Evolutionary conservation across 176 grass and related monocot species (phyloP).

Genomic region (Tillandsia fasciculata): DNA sequence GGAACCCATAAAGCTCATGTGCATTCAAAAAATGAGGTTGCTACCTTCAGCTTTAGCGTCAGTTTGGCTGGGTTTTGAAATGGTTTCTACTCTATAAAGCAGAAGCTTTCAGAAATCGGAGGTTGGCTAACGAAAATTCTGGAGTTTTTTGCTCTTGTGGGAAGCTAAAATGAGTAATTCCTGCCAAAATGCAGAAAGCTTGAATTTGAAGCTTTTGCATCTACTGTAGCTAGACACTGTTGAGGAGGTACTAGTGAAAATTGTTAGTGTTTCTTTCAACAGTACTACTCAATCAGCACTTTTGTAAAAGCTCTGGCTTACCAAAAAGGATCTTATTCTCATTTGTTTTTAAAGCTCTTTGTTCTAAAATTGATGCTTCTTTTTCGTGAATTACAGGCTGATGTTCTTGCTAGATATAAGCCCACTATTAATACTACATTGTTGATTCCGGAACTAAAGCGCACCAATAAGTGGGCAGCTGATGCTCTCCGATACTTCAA

Average conservation of each 20-base stretch:
- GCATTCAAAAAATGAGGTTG: conserved; percentile 52
- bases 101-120: no score
- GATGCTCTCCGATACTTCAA: conserved; percentile 64
- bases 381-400: conserved; percentile 35
- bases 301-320: no score
- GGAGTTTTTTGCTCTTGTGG: not conserved
- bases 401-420: conserved; percentile 73
- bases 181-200: no score
- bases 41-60: not conserved
- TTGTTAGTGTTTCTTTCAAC: no score
- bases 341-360: not conserved
- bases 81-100: not conserved
- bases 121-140: no score
- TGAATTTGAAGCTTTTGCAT: no score
- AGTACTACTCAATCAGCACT: no score
- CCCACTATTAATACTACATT: conserved; percentile 47
- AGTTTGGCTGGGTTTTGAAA: not conserved
- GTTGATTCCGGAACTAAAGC: conserved; percentile 48
- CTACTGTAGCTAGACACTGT: no score
- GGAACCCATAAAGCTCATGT: conserved; percentile 85
- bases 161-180: no score
- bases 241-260: no score
- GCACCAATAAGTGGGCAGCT: conserved; percentile 38
- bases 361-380: conserved; percentile 12
- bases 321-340: no score